Evolutionary conservation across 148 eudicot species (phyloP), one percentile per base, ranked within the genome.

Genomic region (Rhododendron griersonianum): DNA sequence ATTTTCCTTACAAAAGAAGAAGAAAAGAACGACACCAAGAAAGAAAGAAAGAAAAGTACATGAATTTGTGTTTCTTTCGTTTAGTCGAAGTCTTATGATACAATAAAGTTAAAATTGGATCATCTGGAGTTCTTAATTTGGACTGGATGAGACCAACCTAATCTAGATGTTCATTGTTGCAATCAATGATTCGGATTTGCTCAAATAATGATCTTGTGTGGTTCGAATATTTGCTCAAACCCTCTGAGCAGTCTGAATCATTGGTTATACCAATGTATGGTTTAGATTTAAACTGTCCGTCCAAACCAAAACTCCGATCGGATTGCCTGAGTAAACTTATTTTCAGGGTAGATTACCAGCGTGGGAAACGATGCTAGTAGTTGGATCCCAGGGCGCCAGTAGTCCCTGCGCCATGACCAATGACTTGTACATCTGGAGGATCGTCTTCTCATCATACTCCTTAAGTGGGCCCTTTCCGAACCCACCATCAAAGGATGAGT

Each of bases 381-480:
- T 3, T 10, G 74, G 85, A 69, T 91, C 92, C 11, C 82, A 86
- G 85, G 85, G 84, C 86, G 89, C 90, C 45, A 91, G 2, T 13
- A 92, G 91, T 9, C 90, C 94, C 91, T 93, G 99, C 82, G 94
- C 91, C 91, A 90, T 82, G 71, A 89, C 51, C 83, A 95, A 25
- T 21, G 95, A 92, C 84, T 91, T 96, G 85, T 94, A 96, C 87
- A 94, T 90, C 94, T 94, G 91, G 25, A 92, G 88, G 51, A 96
- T 87, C 93, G 92, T 86, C 89, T 90, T 92, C 89, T 96, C 96
- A 84, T 96, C 99, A n/a, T 95, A 96, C 91, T 96, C 97, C 89
- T 94, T 96, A 2, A 92, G 2, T 21, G 84, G 87, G 3, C 84
- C 59, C 83, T 65, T 25, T 1, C 88, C 96, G 7, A 89, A 92